These are phyloP conservation scores for Artemisia tridentata DNA, from an alignment of 129 eudicot species.

Conservation along the genomic window DNA sequence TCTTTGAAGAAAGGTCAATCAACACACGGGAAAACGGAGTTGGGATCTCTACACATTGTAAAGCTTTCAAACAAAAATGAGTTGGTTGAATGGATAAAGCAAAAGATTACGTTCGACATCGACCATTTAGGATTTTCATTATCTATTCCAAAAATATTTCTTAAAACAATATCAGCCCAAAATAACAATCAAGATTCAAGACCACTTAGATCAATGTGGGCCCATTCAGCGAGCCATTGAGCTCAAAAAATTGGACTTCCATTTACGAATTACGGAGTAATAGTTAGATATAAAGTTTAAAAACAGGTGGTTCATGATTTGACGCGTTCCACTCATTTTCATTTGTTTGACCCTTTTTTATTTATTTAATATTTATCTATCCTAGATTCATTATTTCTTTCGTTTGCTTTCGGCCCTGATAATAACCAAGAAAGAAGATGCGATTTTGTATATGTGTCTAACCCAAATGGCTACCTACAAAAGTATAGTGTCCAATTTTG, in stretches of 20 bases:
- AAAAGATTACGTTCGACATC: no score
- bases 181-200: background rate
- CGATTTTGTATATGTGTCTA: background rate
- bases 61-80: no score
- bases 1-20: no score
- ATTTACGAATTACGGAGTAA: no score
- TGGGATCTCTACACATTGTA: no score
- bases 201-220: background rate
- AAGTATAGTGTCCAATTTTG: slow-evolving; percentile 1
- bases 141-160: no score
- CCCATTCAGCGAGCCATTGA: background rate
- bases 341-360: background rate
- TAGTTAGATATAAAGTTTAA: no score
- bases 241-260: background rate
- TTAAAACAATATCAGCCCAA: background rate
- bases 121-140: no score
- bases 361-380: background rate
- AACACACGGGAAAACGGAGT: no score
- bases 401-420: background rate
- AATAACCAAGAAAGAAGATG: slow-evolving; percentile 3
- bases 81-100: no score
- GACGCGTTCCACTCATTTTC: background rate
- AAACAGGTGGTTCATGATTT: no score
- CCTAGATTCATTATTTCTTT: background rate
- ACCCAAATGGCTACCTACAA: slow-evolving; percentile 31